phyloP scores from a whole-genome alignment of 192 early-diverging fungal species.

The Phlyctochytrium bullatum region DNA sequence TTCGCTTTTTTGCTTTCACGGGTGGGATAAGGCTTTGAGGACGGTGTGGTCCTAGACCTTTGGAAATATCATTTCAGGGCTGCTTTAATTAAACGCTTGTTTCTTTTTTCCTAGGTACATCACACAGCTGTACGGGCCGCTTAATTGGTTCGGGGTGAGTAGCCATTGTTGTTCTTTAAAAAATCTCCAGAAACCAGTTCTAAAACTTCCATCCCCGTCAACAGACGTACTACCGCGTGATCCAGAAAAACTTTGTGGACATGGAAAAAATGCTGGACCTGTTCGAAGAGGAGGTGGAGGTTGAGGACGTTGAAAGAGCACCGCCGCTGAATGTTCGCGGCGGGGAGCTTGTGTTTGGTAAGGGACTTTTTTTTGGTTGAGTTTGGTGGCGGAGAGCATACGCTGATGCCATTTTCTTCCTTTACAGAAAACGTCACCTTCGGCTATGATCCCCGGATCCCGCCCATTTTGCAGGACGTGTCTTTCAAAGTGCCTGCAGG shows the following conservation, averaged over 20 bases:
- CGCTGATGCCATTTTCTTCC: not conserved
- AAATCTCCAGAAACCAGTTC: not conserved
- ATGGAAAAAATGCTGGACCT: conserved; percentile 96
- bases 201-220: conserved; percentile 73
- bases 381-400: conserved; percentile 4
- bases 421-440: conserved; percentile 68
- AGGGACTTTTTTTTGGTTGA: not conserved
- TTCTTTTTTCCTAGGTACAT: conserved; percentile 82
- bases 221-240: not conserved
- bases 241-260: conserved; percentile 55
- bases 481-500: conserved; percentile 69
- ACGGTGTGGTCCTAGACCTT: too few species aligned
- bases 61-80: too few species aligned
- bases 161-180: not conserved
- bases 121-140: conserved; percentile 84
- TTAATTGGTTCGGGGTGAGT: conserved; percentile 85
- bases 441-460: conserved; percentile 67
- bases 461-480: conserved; percentile 64
- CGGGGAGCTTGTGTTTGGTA: conserved; percentile 69
- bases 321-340: conserved; percentile 49
- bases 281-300: conserved; percentile 61
- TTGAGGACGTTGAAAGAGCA: conserved; percentile 70
- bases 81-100: too few species aligned
- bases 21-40: too few species aligned
- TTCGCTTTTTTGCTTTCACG: not conserved